phyloP scores from a whole-genome alignment of 371 early-diverging fungal genomes.

The Mortierella sp. region DNA sequence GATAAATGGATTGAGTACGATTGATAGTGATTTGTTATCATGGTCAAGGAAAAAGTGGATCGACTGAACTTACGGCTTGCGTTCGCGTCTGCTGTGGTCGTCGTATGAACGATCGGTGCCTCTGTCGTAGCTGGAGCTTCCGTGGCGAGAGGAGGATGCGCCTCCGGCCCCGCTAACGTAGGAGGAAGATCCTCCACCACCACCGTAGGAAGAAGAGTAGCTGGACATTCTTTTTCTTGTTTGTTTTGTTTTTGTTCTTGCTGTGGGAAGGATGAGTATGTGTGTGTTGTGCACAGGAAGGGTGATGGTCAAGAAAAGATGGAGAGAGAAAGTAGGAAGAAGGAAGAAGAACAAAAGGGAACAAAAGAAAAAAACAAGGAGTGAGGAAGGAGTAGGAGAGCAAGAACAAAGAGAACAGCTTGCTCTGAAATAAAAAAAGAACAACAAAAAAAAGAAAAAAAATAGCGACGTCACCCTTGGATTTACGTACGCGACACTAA shows the following conservation, averaged over 20 bases:
- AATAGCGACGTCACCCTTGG: not conserved
- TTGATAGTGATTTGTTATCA: not conserved
- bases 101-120: conserved; percentile 72
- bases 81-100: conserved; percentile 67
- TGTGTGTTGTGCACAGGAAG: not conserved
- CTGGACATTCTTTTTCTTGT: conserved; percentile 17
- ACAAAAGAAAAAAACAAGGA: not conserved
- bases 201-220: conserved; percentile 43
- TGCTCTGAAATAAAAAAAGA: not conserved
- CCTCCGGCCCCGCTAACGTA: conserved; percentile 27
- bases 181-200: conserved; percentile 28
- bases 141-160: conserved; percentile 33
- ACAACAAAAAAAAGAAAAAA: conserved; percentile 7
- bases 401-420: not conserved
- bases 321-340: not conserved
- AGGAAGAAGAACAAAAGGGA: not conserved
- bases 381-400: not conserved
- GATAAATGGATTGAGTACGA: too few relatives aligned
- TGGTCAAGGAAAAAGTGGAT: not conserved
- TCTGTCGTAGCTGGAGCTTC: conserved; percentile 59
- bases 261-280: not conserved
- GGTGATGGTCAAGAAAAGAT: not conserved
- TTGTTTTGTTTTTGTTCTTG: not conserved
- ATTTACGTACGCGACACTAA: not conserved
- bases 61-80: conserved; percentile 62